Conservation (phyloP, 441 rosid species). For the Lepidium campestre region DNA sequence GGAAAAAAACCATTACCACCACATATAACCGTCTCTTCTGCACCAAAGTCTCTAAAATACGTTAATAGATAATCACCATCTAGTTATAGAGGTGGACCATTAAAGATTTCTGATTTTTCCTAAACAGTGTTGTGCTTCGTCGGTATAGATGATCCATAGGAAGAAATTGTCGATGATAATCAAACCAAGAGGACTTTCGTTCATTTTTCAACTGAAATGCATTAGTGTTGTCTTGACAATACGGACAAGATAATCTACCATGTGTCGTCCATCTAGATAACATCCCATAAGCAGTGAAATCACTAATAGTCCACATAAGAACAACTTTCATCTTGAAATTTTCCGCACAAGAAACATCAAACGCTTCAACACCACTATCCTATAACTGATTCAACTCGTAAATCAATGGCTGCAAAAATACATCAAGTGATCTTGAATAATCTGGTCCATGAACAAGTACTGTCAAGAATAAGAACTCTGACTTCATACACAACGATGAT, state of each 20-base stretch:
- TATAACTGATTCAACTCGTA: background rate
- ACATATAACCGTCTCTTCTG: background rate
- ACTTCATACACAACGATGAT: background rate
- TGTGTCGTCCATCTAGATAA: background rate
- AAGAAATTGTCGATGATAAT: background rate
- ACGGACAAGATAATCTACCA: too few species aligned
- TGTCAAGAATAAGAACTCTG: background rate
- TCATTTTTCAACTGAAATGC: background rate
- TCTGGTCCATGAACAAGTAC: background rate
- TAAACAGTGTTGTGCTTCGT: background rate
- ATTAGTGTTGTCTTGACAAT: background rate
- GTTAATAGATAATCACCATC: background rate
- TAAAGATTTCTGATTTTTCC: background rate
- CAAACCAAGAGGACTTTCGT: background rate
- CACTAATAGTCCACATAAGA: background rate
- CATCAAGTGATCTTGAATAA: background rate
- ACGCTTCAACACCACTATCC: background rate
- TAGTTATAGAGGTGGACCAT: too few species aligned
- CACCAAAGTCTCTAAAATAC: background rate
- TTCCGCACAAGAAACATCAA: background rate
- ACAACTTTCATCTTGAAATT: background rate
- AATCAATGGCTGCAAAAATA: background rate
- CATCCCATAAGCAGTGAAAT: background rate
- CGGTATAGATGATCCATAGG: background rate
- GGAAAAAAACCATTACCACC: background rate